These are phyloP conservation scores for Wallacemonas rigidus DNA, from an alignment of 208 protist species.

Conservation along the genomic window DNA sequence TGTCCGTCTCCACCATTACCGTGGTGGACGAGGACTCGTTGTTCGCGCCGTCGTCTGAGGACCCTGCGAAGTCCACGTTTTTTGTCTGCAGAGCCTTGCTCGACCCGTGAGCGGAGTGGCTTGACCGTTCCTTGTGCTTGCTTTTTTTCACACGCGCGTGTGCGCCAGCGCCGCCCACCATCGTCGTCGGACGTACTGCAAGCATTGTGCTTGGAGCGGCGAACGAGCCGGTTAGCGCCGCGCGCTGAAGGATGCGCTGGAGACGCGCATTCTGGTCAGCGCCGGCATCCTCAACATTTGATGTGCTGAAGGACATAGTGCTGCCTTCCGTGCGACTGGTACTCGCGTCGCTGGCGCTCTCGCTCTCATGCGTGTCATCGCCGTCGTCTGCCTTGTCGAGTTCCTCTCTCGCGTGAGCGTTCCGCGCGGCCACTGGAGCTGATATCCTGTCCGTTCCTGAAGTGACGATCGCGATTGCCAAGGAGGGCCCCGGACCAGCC, in stretches of 20 bases:
- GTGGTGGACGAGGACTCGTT: neutral
- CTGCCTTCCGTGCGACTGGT: neutral
- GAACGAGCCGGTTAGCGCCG: conserved; percentile 16
- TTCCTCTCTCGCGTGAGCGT: too few species aligned
- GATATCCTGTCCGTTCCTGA: too few species aligned
- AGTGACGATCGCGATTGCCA: too few species aligned
- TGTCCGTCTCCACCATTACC: neutral
- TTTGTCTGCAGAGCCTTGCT: neutral
- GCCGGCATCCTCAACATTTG: neutral
- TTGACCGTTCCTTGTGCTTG: conserved; percentile 4
- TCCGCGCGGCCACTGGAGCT: too few species aligned
- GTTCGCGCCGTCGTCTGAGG: neutral
- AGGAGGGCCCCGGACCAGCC: neutral
- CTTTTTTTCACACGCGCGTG: neutral
- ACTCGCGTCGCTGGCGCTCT: neutral
- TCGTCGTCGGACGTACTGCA: neutral
- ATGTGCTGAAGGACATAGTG: neutral
- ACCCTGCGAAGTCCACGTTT: neutral
- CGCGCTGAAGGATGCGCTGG: conserved; percentile 15
- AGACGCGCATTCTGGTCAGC: neutral
- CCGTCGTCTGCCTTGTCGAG: neutral
- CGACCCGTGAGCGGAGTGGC: neutral
- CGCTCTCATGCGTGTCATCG: neutral
- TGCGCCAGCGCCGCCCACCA: neutral
- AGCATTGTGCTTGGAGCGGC: neutral